Evolutionary conservation across 169 alveolate species (phyloP), one percentile per base, ranked within the genome.

Genomic region (Plasmodium gonderi): DNA sequence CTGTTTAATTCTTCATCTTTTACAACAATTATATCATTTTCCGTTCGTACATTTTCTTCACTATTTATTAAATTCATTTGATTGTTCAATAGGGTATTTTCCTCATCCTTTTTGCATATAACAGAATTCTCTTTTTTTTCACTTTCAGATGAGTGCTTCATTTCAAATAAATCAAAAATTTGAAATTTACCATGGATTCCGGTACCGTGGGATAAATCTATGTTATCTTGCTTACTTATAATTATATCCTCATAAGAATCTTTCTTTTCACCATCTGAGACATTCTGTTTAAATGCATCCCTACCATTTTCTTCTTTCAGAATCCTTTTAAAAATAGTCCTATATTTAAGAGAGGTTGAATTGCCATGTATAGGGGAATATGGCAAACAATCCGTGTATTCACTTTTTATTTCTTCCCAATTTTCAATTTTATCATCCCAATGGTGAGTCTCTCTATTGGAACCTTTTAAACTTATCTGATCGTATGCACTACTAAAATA

Each of bases 311-410:
- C 92, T 83, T 83, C 92, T 17, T 29, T 49, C 54, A 83, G 14
- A n/a, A 83, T 31, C 44, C 92, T 82, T 82, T 74, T 83, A 26
- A 69, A 83, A 65, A 80, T n/a, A 7, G n/a, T 60, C 31, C 54
- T 65, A 0, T 29, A 20, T 8, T 23, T 78, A 31, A 17, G 14
- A 17, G 33, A 11, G 81, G 51, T n/a, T 7, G 49, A 51, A 45
- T 20, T 12, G 8, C 12, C 65, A 78, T 78, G 11, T 17, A 4
- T 8, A 9, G 31, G 45, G 23, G 33, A 11, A 1, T 11, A 38
- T 8, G 20, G 68, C 31, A 11, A 60, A 4, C n/a, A 29, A 60
- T 60, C 40, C 5, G 20, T n/a, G 2, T 17, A 40, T 80, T 80
- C 69, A 7, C 64, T 42, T 80, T 80, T 47, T 29, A 65, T n/a